phyloP scores from a whole-genome alignment of 1,139 yeast species.

The Hemisphaericaspora xylanilytica region DNA sequence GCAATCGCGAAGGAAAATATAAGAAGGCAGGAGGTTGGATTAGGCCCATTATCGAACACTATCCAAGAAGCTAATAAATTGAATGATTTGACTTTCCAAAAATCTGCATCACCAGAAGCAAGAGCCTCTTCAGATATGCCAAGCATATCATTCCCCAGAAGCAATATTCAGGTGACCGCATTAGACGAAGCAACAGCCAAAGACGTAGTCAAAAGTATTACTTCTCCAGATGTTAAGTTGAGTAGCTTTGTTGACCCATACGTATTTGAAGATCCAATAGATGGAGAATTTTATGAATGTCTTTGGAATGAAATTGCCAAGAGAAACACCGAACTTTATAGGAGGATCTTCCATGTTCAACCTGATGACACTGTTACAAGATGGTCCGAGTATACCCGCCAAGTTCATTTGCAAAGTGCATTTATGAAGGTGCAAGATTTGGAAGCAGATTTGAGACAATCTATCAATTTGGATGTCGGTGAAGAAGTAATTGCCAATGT shows the following conservation, averaged over 20 bases:
- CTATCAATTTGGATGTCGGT: conserved; percentile 13
- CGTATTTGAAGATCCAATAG: conserved; percentile 81
- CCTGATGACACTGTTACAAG: conserved; percentile 87
- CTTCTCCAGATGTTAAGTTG: conserved; percentile 30
- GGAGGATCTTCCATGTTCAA: conserved; percentile 88
- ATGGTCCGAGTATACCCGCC: conserved; percentile 87
- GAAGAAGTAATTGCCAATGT: conserved; percentile 1
- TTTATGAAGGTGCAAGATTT: conserved; percentile 51
- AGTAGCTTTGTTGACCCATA: conserved; percentile 77
- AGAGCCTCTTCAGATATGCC: conserved; percentile 3
- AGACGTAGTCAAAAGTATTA: conserved; percentile 39
- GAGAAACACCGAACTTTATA: conserved; percentile 75
- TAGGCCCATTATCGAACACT: conserved; percentile 17
- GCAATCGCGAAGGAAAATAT: conserved; percentile 32
- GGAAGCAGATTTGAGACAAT: conserved; percentile 26
- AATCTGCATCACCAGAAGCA: conserved; percentile 1
- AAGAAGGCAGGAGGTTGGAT: conserved; percentile 35
- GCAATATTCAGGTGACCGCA: conserved; percentile 45
- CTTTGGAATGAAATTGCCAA: conserved; percentile 86
- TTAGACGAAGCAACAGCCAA: conserved; percentile 47
- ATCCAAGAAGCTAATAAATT: not conserved
- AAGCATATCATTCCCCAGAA: not conserved
- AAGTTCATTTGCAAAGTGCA: conserved; percentile 53
- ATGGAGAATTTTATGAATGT: conserved; percentile 76
- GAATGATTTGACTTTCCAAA: conserved; percentile 7